A percentile compares a stretch with the other conserved stretches of the same genome.
These are phyloP conservation scores for Globisporangium recalcitrans DNA, from an alignment of 352 stramenopile species.

Conservation along the genomic window DNA sequence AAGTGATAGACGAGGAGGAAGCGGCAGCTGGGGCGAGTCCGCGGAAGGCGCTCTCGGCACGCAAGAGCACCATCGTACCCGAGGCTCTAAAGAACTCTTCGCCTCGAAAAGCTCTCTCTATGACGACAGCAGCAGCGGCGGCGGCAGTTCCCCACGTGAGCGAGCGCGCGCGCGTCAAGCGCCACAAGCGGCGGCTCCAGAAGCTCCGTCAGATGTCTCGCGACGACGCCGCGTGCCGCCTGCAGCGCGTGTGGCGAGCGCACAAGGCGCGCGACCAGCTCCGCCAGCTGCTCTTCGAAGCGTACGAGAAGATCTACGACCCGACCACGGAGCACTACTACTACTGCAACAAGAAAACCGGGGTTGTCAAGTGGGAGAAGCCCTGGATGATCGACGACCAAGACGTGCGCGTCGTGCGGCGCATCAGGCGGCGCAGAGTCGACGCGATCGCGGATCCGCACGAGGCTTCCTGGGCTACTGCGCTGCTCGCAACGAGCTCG, in stretches of 20 bases:
- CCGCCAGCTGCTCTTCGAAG: constrained; percentile 32
- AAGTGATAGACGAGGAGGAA: constrained; percentile 23
- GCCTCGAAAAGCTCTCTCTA: background rate
- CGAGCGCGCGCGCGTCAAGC: constrained; percentile 50
- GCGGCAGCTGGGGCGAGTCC: background rate
- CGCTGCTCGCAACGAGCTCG: constrained; percentile 41
- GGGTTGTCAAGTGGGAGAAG: constrained; percentile 59
- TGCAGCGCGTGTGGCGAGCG: constrained; percentile 51
- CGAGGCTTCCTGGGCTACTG: constrained; percentile 39
- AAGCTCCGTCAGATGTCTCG: constrained; percentile 49
- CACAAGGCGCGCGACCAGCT: constrained; percentile 36
- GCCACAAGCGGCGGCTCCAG: constrained; percentile 58
- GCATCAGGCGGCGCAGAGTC: constrained; percentile 36
- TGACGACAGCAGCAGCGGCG: constrained; percentile 1
- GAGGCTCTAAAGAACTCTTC: background rate
- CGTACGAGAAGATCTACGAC: constrained; percentile 77
- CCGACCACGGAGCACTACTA: constrained; percentile 54
- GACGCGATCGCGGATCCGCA: constrained; percentile 37
- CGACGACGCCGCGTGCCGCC: constrained; percentile 42
- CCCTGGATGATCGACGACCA: constrained; percentile 39
- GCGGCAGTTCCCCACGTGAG: constrained; percentile 28
- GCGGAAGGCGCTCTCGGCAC: constrained; percentile 6
- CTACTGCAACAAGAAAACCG: constrained; percentile 76
- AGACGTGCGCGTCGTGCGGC: constrained; percentile 34
- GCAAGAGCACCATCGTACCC: constrained; percentile 11